A percentile compares a stretch with the other conserved stretches of the same genome.
Evolutionary conservation across 2,329 filamentous ascomycete species (phyloP).

Genomic region (Metarhizium album): DNA sequence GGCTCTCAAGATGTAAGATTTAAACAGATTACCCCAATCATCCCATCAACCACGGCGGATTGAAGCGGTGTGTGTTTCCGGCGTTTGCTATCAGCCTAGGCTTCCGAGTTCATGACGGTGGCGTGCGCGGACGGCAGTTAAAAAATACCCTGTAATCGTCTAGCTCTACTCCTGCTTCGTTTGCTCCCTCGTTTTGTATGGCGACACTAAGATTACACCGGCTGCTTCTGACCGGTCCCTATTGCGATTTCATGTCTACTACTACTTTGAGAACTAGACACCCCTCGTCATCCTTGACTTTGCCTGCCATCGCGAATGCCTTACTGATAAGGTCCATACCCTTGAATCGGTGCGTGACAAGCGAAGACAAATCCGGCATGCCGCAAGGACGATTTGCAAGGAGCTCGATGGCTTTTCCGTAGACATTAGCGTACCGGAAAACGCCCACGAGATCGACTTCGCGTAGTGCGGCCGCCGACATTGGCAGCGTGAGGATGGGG

Average conservation of each 20-base stretch:
- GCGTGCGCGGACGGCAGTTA: background rate
- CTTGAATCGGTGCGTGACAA: conserved; percentile 60
- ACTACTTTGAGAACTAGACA: conserved; percentile 68
- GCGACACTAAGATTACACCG: background rate
- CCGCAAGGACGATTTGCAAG: conserved; percentile 35
- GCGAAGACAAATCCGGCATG: conserved; percentile 53
- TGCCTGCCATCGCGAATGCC: conserved; percentile 63
- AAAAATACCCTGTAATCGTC: background rate
- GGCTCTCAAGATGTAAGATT: conserved; percentile 52
- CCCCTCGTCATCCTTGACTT: conserved; percentile 57
- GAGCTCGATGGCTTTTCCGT: conserved; percentile 43
- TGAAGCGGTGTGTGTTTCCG: conserved; percentile 56
- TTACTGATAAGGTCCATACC: conserved; percentile 52
- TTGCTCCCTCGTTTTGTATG: background rate
- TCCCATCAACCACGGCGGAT: conserved; percentile 37
- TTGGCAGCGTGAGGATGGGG: conserved; percentile 57
- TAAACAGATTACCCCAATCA: conserved; percentile 44
- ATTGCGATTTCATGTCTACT: conserved; percentile 31
- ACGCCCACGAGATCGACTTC: conserved; percentile 64
- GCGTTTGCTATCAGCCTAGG: conserved; percentile 59
- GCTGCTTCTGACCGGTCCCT: background rate
- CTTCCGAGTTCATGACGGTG: conserved; percentile 56
- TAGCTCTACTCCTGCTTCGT: background rate
- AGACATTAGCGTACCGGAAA: conserved; percentile 68
- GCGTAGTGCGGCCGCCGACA: conserved; percentile 56